These are phyloP conservation scores for Grifola frondosa DNA, from an alignment of 1,284 basidiomycete genomes.

Conservation along the genomic window DNA sequence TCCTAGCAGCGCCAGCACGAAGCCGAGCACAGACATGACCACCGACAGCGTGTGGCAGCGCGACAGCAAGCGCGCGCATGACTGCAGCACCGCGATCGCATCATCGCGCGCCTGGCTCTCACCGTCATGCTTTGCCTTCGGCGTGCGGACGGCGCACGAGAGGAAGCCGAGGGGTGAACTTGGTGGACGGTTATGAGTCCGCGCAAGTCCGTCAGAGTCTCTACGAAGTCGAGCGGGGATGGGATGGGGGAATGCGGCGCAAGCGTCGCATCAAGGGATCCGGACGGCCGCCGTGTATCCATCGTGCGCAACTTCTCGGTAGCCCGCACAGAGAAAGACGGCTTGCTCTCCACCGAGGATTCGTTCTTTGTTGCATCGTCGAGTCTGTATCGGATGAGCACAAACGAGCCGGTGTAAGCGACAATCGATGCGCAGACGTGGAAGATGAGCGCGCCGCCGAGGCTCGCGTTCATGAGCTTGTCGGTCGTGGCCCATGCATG, in stretches of 20 bases:
- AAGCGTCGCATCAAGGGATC: background rate
- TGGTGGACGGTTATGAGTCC: slow-evolving; percentile 16
- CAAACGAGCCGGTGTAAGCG: slow-evolving; percentile 35
- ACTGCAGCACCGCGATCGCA: slow-evolving; percentile 15
- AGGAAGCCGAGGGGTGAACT: slow-evolving; percentile 8
- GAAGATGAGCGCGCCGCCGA: slow-evolving; percentile 37
- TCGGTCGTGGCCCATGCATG: slow-evolving; percentile 15
- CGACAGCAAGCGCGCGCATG: slow-evolving; percentile 31
- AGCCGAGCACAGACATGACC: slow-evolving; percentile 31
- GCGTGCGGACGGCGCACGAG: background rate
- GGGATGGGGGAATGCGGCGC: background rate
- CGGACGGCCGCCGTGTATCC: background rate
- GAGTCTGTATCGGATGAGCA: slow-evolving; percentile 34
- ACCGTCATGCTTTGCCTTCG: background rate
- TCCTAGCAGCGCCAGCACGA: slow-evolving; percentile 34
- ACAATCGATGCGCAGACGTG: slow-evolving; percentile 37
- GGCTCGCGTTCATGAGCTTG: slow-evolving; percentile 27
- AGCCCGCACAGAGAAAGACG: background rate
- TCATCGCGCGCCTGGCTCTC: background rate
- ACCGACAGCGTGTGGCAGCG: slow-evolving; percentile 33
- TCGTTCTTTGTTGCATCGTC: slow-evolving; percentile 26
- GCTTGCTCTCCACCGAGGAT: slow-evolving; percentile 1
- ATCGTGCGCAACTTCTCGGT: background rate
- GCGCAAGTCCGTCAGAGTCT: slow-evolving; percentile 9
- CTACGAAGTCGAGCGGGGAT: background rate